Conservation (phyloP, 495 filamentous ascomycete genomes). For the Pseudomonodictys pantanalensis region DNA sequence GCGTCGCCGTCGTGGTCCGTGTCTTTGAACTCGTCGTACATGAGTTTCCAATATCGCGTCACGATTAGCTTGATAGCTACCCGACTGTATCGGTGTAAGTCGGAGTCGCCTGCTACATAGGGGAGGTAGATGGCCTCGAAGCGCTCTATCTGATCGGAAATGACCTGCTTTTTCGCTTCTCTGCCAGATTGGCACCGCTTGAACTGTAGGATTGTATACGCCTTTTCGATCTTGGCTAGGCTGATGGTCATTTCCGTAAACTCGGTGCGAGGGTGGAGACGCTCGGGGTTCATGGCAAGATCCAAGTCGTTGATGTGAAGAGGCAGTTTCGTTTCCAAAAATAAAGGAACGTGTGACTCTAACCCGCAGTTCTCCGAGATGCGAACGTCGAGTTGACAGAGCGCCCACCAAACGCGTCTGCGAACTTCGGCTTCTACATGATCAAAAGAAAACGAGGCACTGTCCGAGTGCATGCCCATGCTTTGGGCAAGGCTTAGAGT, state of each 20-base stretch:
- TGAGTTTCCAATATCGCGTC: constrained; percentile 13
- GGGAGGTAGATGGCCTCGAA: constrained; percentile 23
- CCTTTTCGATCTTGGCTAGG: constrained; percentile 12
- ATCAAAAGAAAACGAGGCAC: not conserved
- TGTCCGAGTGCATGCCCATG: constrained; percentile 25
- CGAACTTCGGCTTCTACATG: constrained; percentile 15
- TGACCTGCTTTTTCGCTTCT: not conserved
- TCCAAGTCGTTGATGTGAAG: constrained; percentile 25
- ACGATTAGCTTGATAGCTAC: constrained; percentile 11
- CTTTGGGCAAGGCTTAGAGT: constrained; percentile 14
- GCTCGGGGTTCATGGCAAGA: not conserved
- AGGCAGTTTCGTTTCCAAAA: constrained; percentile 6
- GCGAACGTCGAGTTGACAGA: constrained; percentile 15
- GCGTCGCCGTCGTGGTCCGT: not conserved
- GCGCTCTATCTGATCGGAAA: constrained; percentile 3
- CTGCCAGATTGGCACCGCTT: not conserved
- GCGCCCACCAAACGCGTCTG: constrained; percentile 24
- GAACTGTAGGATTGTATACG: constrained; percentile 6
- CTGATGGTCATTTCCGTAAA: constrained; percentile 18
- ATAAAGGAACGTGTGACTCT: constrained; percentile 14
- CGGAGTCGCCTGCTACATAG: not conserved
- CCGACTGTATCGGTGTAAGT: constrained; percentile 3
- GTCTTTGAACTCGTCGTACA: not conserved
- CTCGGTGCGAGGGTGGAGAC: not conserved
- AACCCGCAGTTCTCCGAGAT: constrained; percentile 20